Conservation (phyloP, 371 early-diverging fungal species). For the Haplosporangium sp. region DNA sequence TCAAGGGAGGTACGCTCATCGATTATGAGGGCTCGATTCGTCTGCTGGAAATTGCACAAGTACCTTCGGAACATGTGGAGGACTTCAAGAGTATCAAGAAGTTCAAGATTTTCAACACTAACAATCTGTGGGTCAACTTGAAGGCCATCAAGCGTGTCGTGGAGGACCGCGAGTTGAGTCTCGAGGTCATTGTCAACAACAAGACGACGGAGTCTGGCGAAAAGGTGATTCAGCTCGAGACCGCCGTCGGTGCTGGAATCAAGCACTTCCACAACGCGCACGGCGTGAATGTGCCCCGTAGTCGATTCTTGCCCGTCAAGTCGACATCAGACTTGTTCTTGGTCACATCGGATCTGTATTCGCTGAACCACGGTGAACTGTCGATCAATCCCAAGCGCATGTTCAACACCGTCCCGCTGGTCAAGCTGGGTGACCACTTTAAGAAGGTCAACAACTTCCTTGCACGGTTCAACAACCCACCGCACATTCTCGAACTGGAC, state of each 20-base stretch:
- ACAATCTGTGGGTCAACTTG: constrained; percentile 98
- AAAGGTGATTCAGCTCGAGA: constrained; percentile 99
- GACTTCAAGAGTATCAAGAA: constrained; percentile 99
- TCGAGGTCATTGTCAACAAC: constrained; percentile 99
- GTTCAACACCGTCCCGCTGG: constrained; percentile 93
- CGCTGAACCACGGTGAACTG: constrained; percentile 93
- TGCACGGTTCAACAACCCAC: constrained; percentile 88
- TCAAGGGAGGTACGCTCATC: constrained; percentile 99
- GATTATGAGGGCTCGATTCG: constrained; percentile 97
- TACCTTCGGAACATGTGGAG: constrained; percentile 96
- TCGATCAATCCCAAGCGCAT: constrained; percentile 92
- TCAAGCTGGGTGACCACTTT: constrained; percentile 98
- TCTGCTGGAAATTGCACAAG: constrained; percentile 99
- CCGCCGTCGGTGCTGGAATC: constrained; percentile 99
- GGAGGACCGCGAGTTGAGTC: constrained; percentile 81
- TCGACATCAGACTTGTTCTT: constrained; percentile 98
- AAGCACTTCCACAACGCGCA: constrained; percentile 97
- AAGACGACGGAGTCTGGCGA: constrained; percentile 90
- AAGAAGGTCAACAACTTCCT: constrained; percentile 89
- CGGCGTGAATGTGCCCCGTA: constrained; percentile 98
- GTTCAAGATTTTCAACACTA: constrained; percentile 99
- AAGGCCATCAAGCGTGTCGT: constrained; percentile 96
- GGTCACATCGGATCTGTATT: constrained; percentile 96
- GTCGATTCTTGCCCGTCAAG: constrained; percentile 99
- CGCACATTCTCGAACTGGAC: constrained; percentile 98